These are phyloP conservation scores for Myrica gale DNA, from an alignment of 306 rosid species.

Conservation along the genomic window DNA sequence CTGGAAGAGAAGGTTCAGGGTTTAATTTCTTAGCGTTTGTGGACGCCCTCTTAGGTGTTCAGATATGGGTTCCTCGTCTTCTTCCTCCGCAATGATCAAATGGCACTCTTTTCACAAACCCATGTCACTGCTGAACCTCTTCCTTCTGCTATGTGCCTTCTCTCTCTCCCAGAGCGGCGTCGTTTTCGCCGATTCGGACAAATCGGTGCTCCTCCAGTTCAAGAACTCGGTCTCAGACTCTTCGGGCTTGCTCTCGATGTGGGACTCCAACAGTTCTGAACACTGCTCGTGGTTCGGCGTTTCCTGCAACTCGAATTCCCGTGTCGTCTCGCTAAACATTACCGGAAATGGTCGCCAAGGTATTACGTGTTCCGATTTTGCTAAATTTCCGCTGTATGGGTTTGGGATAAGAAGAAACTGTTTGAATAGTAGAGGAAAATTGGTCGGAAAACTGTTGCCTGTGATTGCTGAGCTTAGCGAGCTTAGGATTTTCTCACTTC, in stretches of 20 bases:
- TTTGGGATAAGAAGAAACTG: constrained; percentile 65
- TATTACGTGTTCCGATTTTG: constrained; percentile 45
- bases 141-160: constrained; percentile 24
- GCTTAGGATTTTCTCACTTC: constrained; percentile 69
- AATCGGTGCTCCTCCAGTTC: constrained; percentile 63
- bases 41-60: constrained; percentile 35
- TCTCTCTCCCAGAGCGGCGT: constrained; percentile 14
- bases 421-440: constrained; percentile 37
- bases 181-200: constrained; percentile 50
- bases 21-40: constrained; percentile 18
- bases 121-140: constrained; percentile 26
- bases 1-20: constrained; percentile 30
- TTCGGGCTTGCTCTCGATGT: constrained; percentile 51
- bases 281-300: constrained; percentile 72
- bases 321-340: constrained; percentile 70
- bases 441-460: constrained; percentile 57
- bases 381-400: constrained; percentile 68
- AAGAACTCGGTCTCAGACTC: constrained; percentile 67
- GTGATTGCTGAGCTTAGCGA: constrained; percentile 52
- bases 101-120: constrained; percentile 29
- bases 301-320: constrained; percentile 52
- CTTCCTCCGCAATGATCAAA: constrained; percentile 42
- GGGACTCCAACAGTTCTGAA: constrained; percentile 37
- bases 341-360: constrained; percentile 58
- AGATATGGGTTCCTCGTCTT: constrained; percentile 59